phyloP scores from a whole-genome alignment of 2,329 filamentous ascomycete genomes.

The Aspergillus texensis region DNA sequence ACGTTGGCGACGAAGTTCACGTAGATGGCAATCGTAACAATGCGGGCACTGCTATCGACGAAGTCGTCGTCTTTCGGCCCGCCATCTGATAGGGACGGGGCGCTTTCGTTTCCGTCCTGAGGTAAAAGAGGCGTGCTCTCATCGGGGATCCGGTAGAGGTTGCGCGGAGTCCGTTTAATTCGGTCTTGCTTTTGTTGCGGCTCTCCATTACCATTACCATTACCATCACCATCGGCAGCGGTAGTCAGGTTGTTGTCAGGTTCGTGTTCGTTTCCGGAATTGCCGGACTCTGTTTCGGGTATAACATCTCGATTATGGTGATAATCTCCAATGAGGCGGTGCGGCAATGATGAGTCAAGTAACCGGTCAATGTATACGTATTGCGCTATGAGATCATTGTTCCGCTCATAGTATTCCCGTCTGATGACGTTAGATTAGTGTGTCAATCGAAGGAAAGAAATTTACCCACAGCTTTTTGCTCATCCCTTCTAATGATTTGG shows the following conservation, averaged over 20 bases:
- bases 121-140: slow-evolving; percentile 34
- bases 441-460: not conserved
- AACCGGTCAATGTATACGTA: slow-evolving; percentile 92
- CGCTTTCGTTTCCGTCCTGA: slow-evolving; percentile 59
- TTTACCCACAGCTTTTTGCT: slow-evolving; percentile 65
- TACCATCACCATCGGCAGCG: not conserved
- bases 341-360: slow-evolving; percentile 88
- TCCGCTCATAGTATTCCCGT: slow-evolving; percentile 84
- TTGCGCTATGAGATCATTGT: slow-evolving; percentile 84
- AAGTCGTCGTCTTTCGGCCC: slow-evolving; percentile 45
- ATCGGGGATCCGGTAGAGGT: slow-evolving; percentile 71
- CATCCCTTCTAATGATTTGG: slow-evolving; percentile 72
- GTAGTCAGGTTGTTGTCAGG: slow-evolving; percentile 52
- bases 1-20: slow-evolving; percentile 80
- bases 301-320: slow-evolving; percentile 31
- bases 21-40: slow-evolving; percentile 87
- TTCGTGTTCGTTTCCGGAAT: not conserved
- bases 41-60: slow-evolving; percentile 70
- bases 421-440: slow-evolving; percentile 39
- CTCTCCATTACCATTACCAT: not conserved
- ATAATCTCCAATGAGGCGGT: slow-evolving; percentile 89
- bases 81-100: slow-evolving; percentile 53
- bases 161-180: slow-evolving; percentile 78
- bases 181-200: slow-evolving; percentile 41
- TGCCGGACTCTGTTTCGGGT: not conserved